These are phyloP conservation scores for Ceratobasidium sp. DNA, from an alignment of 1,284 basidiomycete species.

Conservation along the genomic window DNA sequence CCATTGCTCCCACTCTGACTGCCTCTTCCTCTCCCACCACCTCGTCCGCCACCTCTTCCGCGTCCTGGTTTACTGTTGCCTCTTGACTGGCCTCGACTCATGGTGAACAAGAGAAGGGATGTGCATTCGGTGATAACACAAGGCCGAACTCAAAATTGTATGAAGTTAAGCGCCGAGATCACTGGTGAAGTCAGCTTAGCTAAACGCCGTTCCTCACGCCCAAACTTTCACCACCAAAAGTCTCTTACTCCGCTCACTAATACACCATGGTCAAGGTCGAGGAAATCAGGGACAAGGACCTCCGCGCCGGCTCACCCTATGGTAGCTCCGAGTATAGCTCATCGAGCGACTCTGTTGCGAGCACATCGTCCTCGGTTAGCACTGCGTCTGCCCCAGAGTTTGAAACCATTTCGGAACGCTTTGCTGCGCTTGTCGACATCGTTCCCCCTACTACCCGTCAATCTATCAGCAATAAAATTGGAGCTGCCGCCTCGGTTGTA, in stretches of 20 bases:
- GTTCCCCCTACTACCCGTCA: slow-evolving; percentile 90
- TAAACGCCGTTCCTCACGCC: slow-evolving; percentile 28
- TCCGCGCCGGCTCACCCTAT: slow-evolving; percentile 68
- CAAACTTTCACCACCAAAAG: slow-evolving; percentile 42
- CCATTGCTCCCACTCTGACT: not conserved
- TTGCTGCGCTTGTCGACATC: slow-evolving; percentile 94
- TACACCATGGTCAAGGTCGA: slow-evolving; percentile 82
- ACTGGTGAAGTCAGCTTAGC: slow-evolving; percentile 36
- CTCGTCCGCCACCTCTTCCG: not conserved
- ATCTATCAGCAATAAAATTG: slow-evolving; percentile 70
- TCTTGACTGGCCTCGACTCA: slow-evolving; percentile 35
- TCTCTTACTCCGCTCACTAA: slow-evolving; percentile 10
- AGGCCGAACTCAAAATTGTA: slow-evolving; percentile 37
- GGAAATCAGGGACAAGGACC: slow-evolving; percentile 81
- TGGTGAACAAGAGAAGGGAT: slow-evolving; percentile 17
- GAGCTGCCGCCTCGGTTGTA: slow-evolving; percentile 69
- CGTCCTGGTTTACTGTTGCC: slow-evolving; percentile 10
- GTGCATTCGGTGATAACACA: slow-evolving; percentile 28
- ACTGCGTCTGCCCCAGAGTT: slow-evolving; percentile 56
- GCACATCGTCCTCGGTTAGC: slow-evolving; percentile 72
- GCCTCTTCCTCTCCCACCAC: not conserved
- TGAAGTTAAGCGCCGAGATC: slow-evolving; percentile 25
- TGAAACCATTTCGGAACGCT: slow-evolving; percentile 89
- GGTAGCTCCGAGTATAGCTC: slow-evolving; percentile 71
- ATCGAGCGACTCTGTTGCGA: slow-evolving; percentile 78